A percentile compares a stretch with the other conserved stretches of the same genome.
phyloP scores from a whole-genome alignment of 805 yeast genomes.

The baker's yeast (Saccharomyces cerevisiae) region DNA sequence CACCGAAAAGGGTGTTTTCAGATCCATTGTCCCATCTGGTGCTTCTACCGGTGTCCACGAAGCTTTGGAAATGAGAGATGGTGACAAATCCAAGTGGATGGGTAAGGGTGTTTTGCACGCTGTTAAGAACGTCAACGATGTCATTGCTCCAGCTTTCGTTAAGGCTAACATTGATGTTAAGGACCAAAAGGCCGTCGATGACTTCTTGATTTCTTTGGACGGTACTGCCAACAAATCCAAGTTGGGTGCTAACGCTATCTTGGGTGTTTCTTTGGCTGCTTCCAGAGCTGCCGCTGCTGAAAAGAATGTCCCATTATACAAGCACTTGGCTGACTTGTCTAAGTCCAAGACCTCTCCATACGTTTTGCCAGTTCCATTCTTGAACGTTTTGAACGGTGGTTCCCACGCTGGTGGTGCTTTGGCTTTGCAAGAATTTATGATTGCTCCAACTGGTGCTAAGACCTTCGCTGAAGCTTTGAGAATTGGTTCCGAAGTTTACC shows the following conservation, averaged over 20 bases:
- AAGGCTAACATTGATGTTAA: constrained; percentile 64
- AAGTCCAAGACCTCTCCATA: constrained; percentile 54
- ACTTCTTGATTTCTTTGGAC: constrained; percentile 68
- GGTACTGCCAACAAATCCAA: constrained; percentile 90
- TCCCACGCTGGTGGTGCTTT: constrained; percentile 94
- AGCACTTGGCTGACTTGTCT: constrained; percentile 67
- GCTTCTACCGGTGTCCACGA: constrained; percentile 94
- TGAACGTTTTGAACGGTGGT: constrained; percentile 93
- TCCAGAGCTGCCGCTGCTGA: constrained; percentile 93
- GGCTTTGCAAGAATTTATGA: constrained; percentile 96
- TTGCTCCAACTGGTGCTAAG: constrained; percentile 78
- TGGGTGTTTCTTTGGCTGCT: constrained; percentile 87
- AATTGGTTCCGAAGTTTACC: constrained; percentile 90
- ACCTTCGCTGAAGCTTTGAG: constrained; percentile 84
- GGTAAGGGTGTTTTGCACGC: constrained; percentile 95
- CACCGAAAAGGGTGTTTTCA: constrained; percentile 79
- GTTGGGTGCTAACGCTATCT: constrained; percentile 89
- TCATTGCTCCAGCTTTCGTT: constrained; percentile 80
- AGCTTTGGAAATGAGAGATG: constrained; percentile 91
- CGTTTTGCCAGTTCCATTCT: constrained; percentile 93
- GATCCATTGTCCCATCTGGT: constrained; percentile 93
- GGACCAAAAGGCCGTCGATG: constrained; percentile 72
- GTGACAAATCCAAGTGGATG: constrained; percentile 85
- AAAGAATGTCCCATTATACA: constrained; percentile 76
- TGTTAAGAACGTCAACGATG: constrained; percentile 79